phyloP scores from a whole-genome alignment of 352 stramenopile genomes.

The Pilasporangium apinafurcum region DNA sequence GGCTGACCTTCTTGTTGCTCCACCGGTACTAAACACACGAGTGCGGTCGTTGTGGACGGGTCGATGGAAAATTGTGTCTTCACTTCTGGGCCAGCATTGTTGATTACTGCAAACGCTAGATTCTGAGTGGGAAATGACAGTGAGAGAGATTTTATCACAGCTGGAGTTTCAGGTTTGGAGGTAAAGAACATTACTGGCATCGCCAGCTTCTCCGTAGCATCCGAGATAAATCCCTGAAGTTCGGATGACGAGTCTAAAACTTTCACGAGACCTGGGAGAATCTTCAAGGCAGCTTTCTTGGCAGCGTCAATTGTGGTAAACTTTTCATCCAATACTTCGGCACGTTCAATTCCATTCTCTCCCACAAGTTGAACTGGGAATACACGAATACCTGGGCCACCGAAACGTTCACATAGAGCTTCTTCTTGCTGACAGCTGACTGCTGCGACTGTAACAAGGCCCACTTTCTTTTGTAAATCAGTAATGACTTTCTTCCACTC shows the following conservation, averaged over 20 bases:
- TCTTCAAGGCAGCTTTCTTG: constrained; percentile 31
- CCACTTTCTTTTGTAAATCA: constrained; percentile 49
- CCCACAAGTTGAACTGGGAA: constrained; percentile 34
- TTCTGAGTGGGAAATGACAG: constrained; percentile 56
- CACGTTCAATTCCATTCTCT: constrained; percentile 22
- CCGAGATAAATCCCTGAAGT: constrained; percentile 51
- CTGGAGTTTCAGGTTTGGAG: constrained; percentile 34
- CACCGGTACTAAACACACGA: constrained; percentile 43
- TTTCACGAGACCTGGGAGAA: constrained; percentile 38
- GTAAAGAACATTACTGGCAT: constrained; percentile 65
- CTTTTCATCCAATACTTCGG: constrained; percentile 19
- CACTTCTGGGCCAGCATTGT: constrained; percentile 40
- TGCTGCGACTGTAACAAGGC: constrained; percentile 44
- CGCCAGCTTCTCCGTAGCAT: constrained; percentile 18
- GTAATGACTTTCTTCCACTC: constrained; percentile 40
- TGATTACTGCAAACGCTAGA: constrained; percentile 43
- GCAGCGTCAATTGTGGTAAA: constrained; percentile 46
- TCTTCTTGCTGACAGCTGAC: constrained; percentile 45
- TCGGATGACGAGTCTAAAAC: constrained; percentile 39
- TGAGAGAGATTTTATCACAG: constrained; percentile 53
- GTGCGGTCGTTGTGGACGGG: constrained; percentile 19
- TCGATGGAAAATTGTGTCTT: constrained; percentile 58
- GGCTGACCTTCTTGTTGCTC: constrained; percentile 15
- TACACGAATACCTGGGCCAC: constrained; percentile 39
- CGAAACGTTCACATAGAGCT: constrained; percentile 40